These are phyloP conservation scores for Amphibolis antarctica DNA, from an alignment of 106 monocot species.

Conservation along the genomic window DNA sequence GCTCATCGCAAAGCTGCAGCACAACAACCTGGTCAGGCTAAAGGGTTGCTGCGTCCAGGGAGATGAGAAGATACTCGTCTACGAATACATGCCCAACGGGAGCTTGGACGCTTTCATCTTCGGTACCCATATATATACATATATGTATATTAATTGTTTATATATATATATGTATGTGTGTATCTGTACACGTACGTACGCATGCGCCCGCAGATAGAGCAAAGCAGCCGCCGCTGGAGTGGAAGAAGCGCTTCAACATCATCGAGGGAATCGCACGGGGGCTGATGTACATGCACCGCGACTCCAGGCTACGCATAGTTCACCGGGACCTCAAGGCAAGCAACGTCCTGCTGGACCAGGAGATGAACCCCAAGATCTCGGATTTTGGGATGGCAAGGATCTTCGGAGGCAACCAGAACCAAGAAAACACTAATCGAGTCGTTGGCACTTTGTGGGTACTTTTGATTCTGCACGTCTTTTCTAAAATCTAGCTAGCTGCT, in stretches of 20 bases:
- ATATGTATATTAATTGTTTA: too few species aligned
- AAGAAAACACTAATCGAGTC: conserved; percentile 3
- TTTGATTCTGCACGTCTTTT: too few species aligned
- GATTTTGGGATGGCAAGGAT: conserved; percentile 16
- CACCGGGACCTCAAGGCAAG: conserved; percentile 12
- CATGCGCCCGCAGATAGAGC: background rate
- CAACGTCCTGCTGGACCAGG: conserved; percentile 8
- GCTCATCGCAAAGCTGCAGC: conserved; percentile 13
- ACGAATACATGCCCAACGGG: conserved; percentile 13
- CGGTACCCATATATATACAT: conserved; percentile 4
- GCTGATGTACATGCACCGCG: conserved; percentile 6
- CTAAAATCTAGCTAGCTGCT: too few species aligned
- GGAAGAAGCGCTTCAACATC: conserved; percentile 9
- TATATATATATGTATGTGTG: too few species aligned
- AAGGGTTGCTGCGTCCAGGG: conserved; percentile 8
- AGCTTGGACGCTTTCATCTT: conserved; percentile 16
- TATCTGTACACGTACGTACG: too few species aligned
- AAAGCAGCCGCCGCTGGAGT: conserved; percentile 2
- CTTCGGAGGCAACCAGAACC: conserved; percentile 4
- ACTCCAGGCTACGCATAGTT: conserved; percentile 5
- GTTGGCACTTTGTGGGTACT: conserved; percentile 9
- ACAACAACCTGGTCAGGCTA: conserved; percentile 14
- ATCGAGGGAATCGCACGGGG: conserved; percentile 10
- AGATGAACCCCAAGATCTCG: conserved; percentile 17
- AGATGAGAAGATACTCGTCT: conserved; percentile 11